Evolutionary conservation across 257 asterid genomes (phyloP), one percentile per base, ranked within the genome.

Genomic region (Forsythia viridissima): DNA sequence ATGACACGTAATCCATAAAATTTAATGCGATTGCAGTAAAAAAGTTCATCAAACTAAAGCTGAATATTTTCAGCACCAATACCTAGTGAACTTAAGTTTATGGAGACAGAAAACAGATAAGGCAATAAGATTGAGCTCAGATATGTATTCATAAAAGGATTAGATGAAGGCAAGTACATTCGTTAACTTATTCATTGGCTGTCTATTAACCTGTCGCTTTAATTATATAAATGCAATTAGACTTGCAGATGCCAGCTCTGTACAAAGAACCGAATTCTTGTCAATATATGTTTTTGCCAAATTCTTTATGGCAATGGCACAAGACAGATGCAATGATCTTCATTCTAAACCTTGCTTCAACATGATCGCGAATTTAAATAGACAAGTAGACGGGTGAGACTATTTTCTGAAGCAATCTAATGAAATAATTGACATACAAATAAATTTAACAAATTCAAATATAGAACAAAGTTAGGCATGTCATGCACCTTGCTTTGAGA

Each of bases 401-500:
- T 70, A 30, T 18, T 30, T 4, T 24, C 65, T 36, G 18, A 51
- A 40, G 71, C n/a, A 48, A 37, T 63, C 48, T 73, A 21, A 39
- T 16, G 41, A 39, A 40, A 65, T 75, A 42, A 51, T 70, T 5
- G 20, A 67, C 74, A 39, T n/a, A 78, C 70, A 77, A 80, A 10
- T 24, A 24, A 18, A 66, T 38, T 10, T 2, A 40, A 55, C 42
- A 79, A 57, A 42, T 79, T 13, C 81, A 63, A 21, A 70, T 20
- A 13, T 21, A 0, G 15, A 70, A 11, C 43, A 34, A 24, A 13
- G 57, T 15, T n/a, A 72, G 74, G 59, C 41, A 72, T 55, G 71
- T 69, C 55, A 52, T 85, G 74, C 82, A 96, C 99, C 99, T 95
- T 74, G 99, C 99, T 85, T 95, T 95, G 75, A 95, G 97, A 71